A percentile compares a stretch with the other conserved stretches of the same genome.
phyloP scores from a whole-genome alignment of 352 stramenopile species.

The Thalassiosira delicatula region DNA sequence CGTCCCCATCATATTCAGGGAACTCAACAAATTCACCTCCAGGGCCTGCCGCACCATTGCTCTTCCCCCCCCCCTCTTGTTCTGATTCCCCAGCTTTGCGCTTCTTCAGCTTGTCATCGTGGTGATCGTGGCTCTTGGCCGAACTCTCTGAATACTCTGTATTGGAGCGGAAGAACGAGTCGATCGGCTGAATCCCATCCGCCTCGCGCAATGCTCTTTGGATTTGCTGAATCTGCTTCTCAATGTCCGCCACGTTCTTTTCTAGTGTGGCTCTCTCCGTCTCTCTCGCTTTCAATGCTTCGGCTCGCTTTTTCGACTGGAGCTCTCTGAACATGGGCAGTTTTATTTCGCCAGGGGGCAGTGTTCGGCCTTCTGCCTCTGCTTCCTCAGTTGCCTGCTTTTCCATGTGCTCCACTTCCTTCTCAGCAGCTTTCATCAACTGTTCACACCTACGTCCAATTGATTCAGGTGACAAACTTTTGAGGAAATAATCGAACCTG shows the following conservation, averaged over 20 bases:
- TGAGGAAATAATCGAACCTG: constrained; percentile 82
- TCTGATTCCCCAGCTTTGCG: constrained; percentile 32
- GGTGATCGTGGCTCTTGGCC: not conserved
- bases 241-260: constrained; percentile 73
- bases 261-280: constrained; percentile 66
- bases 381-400: constrained; percentile 78
- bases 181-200: constrained; percentile 45
- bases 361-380: constrained; percentile 57
- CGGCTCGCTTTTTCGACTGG: constrained; percentile 63
- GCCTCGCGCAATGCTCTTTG: constrained; percentile 55
- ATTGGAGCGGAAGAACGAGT: constrained; percentile 38
- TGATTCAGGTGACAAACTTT: constrained; percentile 81
- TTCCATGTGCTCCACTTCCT: constrained; percentile 79
- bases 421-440: constrained; percentile 82
- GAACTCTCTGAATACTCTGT: constrained; percentile 46
- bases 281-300: no score
- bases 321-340: constrained; percentile 67
- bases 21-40: constrained; percentile 77
- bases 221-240: constrained; percentile 72
- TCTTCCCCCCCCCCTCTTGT: constrained; percentile 30
- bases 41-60: constrained; percentile 64
- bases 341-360: constrained; percentile 45
- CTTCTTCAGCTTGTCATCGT: constrained; percentile 45
- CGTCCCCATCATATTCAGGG: constrained; percentile 78
- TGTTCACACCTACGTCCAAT: constrained; percentile 84